Evolutionary conservation across 1,284 basidiomycete genomes (phyloP).

Genomic region (Ustanciosporium gigantosporum): DNA sequence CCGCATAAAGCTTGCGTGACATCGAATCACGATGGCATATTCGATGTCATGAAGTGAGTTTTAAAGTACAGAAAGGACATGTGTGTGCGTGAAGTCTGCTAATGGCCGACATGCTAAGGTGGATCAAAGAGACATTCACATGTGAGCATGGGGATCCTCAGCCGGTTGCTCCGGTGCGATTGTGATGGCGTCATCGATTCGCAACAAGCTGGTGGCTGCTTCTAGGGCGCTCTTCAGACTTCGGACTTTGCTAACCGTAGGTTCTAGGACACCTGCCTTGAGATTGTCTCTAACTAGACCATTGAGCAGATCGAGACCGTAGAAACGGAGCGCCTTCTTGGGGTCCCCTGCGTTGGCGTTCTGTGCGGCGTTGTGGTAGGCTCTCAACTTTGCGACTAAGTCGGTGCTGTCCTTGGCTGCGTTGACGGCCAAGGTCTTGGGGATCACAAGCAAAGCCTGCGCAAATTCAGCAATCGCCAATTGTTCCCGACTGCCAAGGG

Average conservation of each 20-base stretch:
- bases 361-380: slow-evolving; percentile 94
- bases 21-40: too few relatives aligned
- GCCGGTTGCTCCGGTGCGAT: slow-evolving; percentile 54
- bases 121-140: too few relatives aligned
- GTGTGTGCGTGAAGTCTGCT: too few relatives aligned
- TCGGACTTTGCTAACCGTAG: slow-evolving; percentile 94
- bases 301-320: slow-evolving; percentile 91
- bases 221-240: slow-evolving; percentile 95
- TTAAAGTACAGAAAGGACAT: too few relatives aligned
- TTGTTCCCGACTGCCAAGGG: slow-evolving; percentile 90
- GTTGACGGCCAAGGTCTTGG: slow-evolving; percentile 95
- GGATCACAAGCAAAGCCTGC: slow-evolving; percentile 78
- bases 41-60: too few relatives aligned
- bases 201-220: slow-evolving; percentile 88
- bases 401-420: slow-evolving; percentile 98
- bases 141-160: slow-evolving; percentile 59
- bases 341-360: slow-evolving; percentile 81
- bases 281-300: slow-evolving; percentile 95
- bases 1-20: too few relatives aligned
- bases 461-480: slow-evolving; percentile 98
- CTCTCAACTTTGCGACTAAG: slow-evolving; percentile 91
- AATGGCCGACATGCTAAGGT: too few relatives aligned
- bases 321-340: slow-evolving; percentile 91
- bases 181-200: slow-evolving; percentile 79
- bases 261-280: slow-evolving; percentile 89